Conservation (phyloP, 768 basidiomycete genomes). For the Russula dissimulans region DNA sequence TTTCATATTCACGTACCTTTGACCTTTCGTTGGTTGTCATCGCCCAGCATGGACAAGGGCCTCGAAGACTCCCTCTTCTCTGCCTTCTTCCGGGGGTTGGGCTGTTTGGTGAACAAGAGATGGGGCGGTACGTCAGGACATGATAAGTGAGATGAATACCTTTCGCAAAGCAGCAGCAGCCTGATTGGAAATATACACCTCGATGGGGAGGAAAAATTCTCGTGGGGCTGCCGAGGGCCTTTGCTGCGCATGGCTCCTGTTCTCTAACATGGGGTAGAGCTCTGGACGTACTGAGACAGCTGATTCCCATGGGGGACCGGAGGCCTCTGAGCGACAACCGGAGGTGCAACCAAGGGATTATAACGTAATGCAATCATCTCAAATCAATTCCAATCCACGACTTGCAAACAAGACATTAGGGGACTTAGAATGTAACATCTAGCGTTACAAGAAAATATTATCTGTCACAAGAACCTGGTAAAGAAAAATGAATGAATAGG, state of each 20-base stretch:
- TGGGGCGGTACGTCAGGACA: neutral
- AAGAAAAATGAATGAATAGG: constrained; percentile 14
- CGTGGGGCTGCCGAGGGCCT: constrained; percentile 1
- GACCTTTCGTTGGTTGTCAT: constrained; percentile 42
- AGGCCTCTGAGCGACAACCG: neutral
- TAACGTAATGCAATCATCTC: constrained; percentile 5
- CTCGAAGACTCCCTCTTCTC: constrained; percentile 43
- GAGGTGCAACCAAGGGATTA: neutral
- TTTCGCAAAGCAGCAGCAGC: constrained; percentile 19
- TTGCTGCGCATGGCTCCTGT: constrained; percentile 2
- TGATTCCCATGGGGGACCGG: neutral
- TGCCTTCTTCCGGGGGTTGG: constrained; percentile 40
- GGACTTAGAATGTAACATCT: constrained; percentile 8
- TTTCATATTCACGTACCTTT: constrained; percentile 45
- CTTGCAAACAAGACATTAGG: neutral
- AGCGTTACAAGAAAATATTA: constrained; percentile 4
- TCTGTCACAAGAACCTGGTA: constrained; percentile 5
- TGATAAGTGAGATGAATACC: neutral
- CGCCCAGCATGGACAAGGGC: constrained; percentile 28
- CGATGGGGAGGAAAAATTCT: constrained; percentile 18
- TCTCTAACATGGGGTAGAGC: constrained; percentile 16
- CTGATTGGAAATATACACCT: constrained; percentile 20
- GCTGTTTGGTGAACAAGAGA: constrained; percentile 26
- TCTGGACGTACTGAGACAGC: neutral
- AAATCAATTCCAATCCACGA: neutral